These are phyloP conservation scores for Termitomyces sp. DNA, from an alignment of 1,284 basidiomycete genomes.

Conservation along the genomic window DNA sequence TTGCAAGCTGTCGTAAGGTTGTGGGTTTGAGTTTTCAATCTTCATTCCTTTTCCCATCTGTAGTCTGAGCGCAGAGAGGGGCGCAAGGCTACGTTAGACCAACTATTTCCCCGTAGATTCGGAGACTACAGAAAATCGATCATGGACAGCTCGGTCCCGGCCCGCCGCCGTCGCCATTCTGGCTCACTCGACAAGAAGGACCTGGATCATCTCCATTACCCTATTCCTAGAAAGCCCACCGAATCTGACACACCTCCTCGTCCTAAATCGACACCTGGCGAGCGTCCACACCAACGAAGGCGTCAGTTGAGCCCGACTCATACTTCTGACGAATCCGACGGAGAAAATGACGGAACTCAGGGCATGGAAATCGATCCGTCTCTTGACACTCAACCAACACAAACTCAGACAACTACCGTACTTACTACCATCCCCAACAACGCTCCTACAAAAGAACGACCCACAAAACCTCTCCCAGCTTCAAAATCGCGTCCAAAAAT, in stretches of 20 bases:
- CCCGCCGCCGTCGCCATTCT: constrained; percentile 36
- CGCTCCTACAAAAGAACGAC: constrained; percentile 27
- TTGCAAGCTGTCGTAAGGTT: neutral
- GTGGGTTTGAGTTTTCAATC: neutral
- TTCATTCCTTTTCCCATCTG: neutral
- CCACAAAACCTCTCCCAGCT: constrained; percentile 46
- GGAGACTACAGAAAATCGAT: constrained; percentile 1
- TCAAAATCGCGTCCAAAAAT: constrained; percentile 43
- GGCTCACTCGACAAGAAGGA: constrained; percentile 29
- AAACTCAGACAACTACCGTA: constrained; percentile 3
- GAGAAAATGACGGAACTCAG: constrained; percentile 6
- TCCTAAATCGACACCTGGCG: constrained; percentile 40
- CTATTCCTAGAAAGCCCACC: constrained; percentile 5
- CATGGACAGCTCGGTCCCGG: constrained; percentile 28
- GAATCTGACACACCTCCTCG: constrained; percentile 29
- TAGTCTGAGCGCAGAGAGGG: neutral
- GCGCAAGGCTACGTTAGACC: neutral
- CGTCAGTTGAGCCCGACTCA: constrained; percentile 33
- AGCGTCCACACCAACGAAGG: constrained; percentile 36
- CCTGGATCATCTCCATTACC: constrained; percentile 16
- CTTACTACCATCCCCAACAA: constrained; percentile 15
- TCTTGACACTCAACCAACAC: constrained; percentile 10
- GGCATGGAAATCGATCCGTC: constrained; percentile 20
- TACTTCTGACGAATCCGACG: constrained; percentile 20
- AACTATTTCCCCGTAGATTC: neutral